Evolutionary conservation across 202 grass and related monocot genomes (phyloP), one percentile per base, ranked within the genome.

Genomic region (Hordeum pubiflorum): DNA sequence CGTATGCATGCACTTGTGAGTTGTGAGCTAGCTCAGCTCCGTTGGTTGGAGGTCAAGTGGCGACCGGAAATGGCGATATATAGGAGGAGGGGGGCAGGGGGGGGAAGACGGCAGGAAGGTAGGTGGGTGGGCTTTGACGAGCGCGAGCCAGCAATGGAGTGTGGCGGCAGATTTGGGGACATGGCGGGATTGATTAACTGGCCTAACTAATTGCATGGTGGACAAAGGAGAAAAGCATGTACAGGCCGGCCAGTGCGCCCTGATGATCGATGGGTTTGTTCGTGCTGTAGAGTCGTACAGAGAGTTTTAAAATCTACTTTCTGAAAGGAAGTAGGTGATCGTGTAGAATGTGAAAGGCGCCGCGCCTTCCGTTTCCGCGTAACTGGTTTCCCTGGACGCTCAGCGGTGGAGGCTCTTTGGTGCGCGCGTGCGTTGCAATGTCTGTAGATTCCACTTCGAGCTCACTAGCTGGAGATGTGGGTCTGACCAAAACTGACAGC

Each of bases 101-200:
- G 76, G 61, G 72, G 77, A 77, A 86, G 86, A 70, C 41, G 70
- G 82, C 63, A 81, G 87, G 87, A 85, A 89, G 72, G 87, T 84
- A 37, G 85, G 79, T 83, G 10, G 36, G 67, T 67, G 54, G n/a
- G 60, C 80, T 79, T 76, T 81, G 77, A 88, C 81, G 70, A 69
- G 54, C 0, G 78, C 64, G 75, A 79, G 76, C 76, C 43, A 43
- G 79, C 37, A 84, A 52, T 79, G 86, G 81, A 84, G 63, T 63
- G 81, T 84, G 86, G 75, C 57, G 54, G 56, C 76, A 71, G 71
- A 71, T 77, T 57, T 62, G 41, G 71, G 50, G 82, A 85, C 86
- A 88, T 22, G 26, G 41, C 41, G 4, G 36, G 63, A 79, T 87
- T 67, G 77, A 85, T 81, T 89, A 81, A 71, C 77, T 6, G 10